Evolutionary conservation across 208 protist species (phyloP).

Genomic region (Acanthamoeba healyi): DNA sequence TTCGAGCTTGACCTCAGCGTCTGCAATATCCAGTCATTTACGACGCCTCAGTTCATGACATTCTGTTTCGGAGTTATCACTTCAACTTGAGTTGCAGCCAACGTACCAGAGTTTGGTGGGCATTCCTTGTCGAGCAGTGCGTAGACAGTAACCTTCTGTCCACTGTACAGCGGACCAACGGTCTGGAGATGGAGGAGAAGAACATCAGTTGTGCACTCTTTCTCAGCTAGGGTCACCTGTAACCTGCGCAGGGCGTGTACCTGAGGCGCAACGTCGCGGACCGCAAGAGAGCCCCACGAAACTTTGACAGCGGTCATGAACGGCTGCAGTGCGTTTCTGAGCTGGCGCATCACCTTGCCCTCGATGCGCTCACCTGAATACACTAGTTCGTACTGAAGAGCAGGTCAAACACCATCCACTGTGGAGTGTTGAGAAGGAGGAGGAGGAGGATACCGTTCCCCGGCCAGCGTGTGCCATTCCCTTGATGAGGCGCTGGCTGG

Average conservation of each 20-base stretch:
- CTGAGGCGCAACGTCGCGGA: not conserved
- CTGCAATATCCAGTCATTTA: not conserved
- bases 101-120: not conserved
- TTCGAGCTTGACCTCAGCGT: not conserved
- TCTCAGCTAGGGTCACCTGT: too few species aligned
- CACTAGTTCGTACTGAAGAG: slow-evolving; percentile 36
- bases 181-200: not conserved
- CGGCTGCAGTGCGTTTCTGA: slow-evolving; percentile 53
- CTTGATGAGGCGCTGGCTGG: slow-evolving; percentile 33
- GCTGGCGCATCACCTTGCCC: slow-evolving; percentile 65
- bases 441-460: not conserved
- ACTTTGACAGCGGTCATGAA: not conserved
- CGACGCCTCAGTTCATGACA: not conserved
- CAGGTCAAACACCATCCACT: not conserved
- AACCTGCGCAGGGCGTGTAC: too few species aligned
- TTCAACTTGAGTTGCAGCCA: not conserved
- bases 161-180: not conserved
- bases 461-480: slow-evolving; percentile 47
- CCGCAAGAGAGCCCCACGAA: slow-evolving; percentile 2
- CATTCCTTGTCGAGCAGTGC: slow-evolving; percentile 21
- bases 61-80: not conserved
- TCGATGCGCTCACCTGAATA: not conserved
- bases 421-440: not conserved
- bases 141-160: not conserved
- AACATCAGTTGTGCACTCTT: too few species aligned